Conservation (phyloP, 2,329 filamentous ascomycete species). For the Aureobasidium sp. region DNA sequence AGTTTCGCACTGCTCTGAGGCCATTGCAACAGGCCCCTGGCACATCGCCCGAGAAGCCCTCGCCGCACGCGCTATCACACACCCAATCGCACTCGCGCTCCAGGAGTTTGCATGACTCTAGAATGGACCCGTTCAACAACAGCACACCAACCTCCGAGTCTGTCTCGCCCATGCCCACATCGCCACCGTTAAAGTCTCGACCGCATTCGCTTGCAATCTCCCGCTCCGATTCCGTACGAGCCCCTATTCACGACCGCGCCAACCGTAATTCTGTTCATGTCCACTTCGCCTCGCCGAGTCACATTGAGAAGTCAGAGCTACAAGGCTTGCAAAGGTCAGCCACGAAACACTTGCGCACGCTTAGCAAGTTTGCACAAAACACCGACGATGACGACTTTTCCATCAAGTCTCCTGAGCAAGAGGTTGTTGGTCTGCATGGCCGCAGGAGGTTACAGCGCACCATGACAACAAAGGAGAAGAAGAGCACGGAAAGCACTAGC, state of each 20-base stretch:
- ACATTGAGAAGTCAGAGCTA: constrained; percentile 54
- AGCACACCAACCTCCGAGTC: constrained; percentile 18
- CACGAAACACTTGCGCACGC: constrained; percentile 76
- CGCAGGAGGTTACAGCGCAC: constrained; percentile 71
- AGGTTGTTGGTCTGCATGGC: constrained; percentile 80
- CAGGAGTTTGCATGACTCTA: constrained; percentile 12
- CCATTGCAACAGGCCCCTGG: constrained; percentile 16
- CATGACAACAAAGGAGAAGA: constrained; percentile 45
- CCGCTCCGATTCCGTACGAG: constrained; percentile 29
- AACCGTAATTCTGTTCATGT: constrained; percentile 20
- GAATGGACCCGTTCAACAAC: background rate
- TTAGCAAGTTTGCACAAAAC: constrained; percentile 73
- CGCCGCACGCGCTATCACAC: background rate
- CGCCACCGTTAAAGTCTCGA: constrained; percentile 19
- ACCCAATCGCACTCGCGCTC: constrained; percentile 14
- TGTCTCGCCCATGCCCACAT: constrained; percentile 19
- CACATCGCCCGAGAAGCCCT: constrained; percentile 1
- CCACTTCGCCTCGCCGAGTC: constrained; percentile 25
- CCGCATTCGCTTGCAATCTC: constrained; percentile 25
- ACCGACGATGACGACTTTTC: constrained; percentile 70
- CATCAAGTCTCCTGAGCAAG: constrained; percentile 67
- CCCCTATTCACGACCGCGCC: constrained; percentile 24
- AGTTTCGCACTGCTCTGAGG: constrained; percentile 15
- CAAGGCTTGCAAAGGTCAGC: constrained; percentile 78
- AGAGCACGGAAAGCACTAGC: constrained; percentile 28